Base-by-base conservation (phyloP, 2,329 filamentous ascomycete genomes). In the Magnaporthales sp. region DNA sequence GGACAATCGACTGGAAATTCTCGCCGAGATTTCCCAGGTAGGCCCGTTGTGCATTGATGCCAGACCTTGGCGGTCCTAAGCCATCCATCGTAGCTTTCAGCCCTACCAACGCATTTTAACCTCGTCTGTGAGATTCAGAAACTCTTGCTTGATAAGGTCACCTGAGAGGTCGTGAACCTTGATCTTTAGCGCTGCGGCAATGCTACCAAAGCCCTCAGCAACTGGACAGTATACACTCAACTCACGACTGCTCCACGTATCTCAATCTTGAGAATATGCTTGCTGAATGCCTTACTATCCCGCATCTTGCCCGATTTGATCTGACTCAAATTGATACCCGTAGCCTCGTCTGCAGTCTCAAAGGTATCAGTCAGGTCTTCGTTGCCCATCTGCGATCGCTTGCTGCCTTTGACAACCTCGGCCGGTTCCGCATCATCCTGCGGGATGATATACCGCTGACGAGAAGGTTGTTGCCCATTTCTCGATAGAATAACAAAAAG, bases 261-360 rank as follows among this genome's bases (percentile, higher is more conserved):
- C 66, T 80, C 78, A 26, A 81, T 78, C 67, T 76, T 80, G 26
- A 81, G 71, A 7, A 80, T 76, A 56, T 85, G 81, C 6, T 81
- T 75, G 32, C 80, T 83, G 63, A 85, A 85, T 68, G 67, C 0
- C 72, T 69, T 1, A 3, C 63, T 27, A 10, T 27, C 9, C 61
- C 22, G 10, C 0, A 30, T 3, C 61, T 63, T 63, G 61, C 4
- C 30, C 10, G 30, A 22, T 24, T 60, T 27, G 22, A 24, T 24
- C 29, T 19, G 11, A 24, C 30, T 10, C 9, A 24, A 26, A 13
- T 32, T 63, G 61, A 63, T 19, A 4, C 61, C 61, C 4, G 38
- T 22, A 5, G 30, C 61, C 15, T 65, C 29, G 46, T 65, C 31
- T 7, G 22, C 8, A 88, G 82, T 73, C 3, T 67, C 68, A 22